Conservation (phyloP, 1,284 basidiomycete species). For the Cryptococcus sp. region DNA sequence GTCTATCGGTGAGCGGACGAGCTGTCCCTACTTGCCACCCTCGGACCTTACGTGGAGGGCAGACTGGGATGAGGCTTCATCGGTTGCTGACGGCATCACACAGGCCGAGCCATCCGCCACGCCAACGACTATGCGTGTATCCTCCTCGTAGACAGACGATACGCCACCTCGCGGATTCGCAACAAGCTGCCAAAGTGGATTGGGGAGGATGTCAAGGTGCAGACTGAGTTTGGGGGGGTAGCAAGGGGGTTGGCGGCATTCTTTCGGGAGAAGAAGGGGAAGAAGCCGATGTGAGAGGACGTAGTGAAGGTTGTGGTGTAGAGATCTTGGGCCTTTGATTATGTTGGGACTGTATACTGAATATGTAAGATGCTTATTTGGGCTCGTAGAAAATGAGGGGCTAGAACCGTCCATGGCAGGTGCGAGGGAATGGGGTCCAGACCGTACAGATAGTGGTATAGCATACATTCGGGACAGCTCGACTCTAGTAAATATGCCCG, state of each 20-base stretch:
- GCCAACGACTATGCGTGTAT: conserved; percentile 77
- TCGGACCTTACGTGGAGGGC: background rate
- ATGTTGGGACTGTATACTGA: background rate
- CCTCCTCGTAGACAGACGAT: conserved; percentile 79
- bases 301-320: background rate
- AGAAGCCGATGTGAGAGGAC: conserved; percentile 1
- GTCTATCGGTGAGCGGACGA: conserved; percentile 70
- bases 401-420: too few relatives aligned
- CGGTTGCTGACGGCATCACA: background rate
- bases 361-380: too few relatives aligned
- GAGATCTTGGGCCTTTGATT: background rate
- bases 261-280: conserved; percentile 54
- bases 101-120: conserved; percentile 86
- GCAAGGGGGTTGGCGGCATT: conserved; percentile 69
- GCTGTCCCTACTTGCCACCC: background rate
- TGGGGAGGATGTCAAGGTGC: conserved; percentile 59
- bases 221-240: conserved; percentile 69
- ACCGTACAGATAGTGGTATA: too few relatives aligned
- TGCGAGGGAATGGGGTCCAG: too few relatives aligned
- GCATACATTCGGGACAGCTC: too few relatives aligned
- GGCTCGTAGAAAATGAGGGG: too few relatives aligned
- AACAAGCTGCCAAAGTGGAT: conserved; percentile 87
- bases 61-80: conserved; percentile 2
- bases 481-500: too few relatives aligned
- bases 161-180: conserved; percentile 63